Evolutionary conservation across 192 early-diverging fungal genomes (phyloP), one percentile per base, ranked within the genome.

Genomic region (Phlyctochytrium planicorne): DNA sequence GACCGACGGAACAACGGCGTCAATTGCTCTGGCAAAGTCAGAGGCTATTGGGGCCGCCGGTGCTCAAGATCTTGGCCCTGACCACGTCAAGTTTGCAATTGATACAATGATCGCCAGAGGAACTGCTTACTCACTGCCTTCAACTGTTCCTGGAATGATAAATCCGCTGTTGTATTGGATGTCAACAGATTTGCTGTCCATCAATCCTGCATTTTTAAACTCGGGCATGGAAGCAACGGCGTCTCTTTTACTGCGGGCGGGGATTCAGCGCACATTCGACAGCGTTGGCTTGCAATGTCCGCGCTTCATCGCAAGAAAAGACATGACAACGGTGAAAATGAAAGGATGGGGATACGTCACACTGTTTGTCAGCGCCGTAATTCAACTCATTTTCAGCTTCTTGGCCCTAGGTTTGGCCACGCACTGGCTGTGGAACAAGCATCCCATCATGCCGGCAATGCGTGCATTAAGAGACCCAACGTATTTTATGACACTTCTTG

Each of bases 101-200:
- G 40, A 47, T 47, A 20, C 40, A 14, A 20, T 47, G 40, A 6
- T 47, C 10, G 10, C 40, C 10, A 47, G 40, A 47, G 6, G 10
- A 6, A 20, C 6, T 6, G 40, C 40, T 6, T 6, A 14, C 10
- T 47, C 20, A 14, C 40, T 47, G 40, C 61, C 59, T 2, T 30
- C 59, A 14, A 69, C 59, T 25, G 61, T 69, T 23, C 68, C 68
- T 30, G 74, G 74, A 3, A 59, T 57, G 29, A 52, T 69, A 25
- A 35, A 36, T 47, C 57, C 74, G 31, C 52, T 71, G 10, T 47
- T 76, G 16, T 76, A 63, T 60, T 71, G 69, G 74, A 65, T 66
- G 10, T 32, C 69, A 2, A 40, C 69, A 17, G 68, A 76, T 36
- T 30, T 71, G 57, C 59, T 62, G 30, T 34, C 63, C 30, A 32